A percentile compares a stretch with the other conserved stretches of the same genome.
These are phyloP conservation scores for Cubamyces sp. DNA, from an alignment of 768 basidiomycete genomes.

Conservation along the genomic window DNA sequence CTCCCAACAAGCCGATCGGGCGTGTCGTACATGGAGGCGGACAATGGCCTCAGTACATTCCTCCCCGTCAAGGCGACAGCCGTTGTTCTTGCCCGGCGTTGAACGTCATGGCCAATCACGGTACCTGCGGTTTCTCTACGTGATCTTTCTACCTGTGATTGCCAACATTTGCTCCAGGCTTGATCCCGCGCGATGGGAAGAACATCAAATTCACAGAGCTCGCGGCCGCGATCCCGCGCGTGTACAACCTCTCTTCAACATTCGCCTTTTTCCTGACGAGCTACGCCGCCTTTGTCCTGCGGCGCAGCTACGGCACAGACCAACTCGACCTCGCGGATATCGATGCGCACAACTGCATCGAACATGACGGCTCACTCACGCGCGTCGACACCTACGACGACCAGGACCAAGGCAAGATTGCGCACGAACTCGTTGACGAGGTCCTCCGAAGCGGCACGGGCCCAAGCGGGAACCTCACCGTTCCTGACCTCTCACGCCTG, in stretches of 20 bases:
- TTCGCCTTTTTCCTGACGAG: conserved; percentile 73
- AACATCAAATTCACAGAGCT: conserved; percentile 66
- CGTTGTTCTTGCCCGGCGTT: conserved; percentile 74
- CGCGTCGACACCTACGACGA: conserved; percentile 52
- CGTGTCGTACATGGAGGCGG: conserved; percentile 41
- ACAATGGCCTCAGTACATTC: conserved; percentile 67
- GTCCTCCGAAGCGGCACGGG: conserved; percentile 64
- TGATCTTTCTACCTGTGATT: neutral
- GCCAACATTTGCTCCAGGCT: neutral
- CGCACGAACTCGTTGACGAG: conserved; percentile 51
- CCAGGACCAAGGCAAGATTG: conserved; percentile 58
- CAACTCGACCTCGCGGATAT: conserved; percentile 69
- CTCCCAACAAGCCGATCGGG: conserved; percentile 44
- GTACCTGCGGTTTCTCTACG: conserved; percentile 39
- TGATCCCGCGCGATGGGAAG: conserved; percentile 63
- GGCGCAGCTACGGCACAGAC: conserved; percentile 57
- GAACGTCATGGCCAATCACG: conserved; percentile 85
- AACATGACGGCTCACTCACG: conserved; percentile 67
- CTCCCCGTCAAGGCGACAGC: conserved; percentile 66
- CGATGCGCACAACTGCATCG: conserved; percentile 75
- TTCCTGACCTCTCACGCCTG: conserved; percentile 59
- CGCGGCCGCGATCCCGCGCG: conserved; percentile 46
- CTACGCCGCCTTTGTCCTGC: conserved; percentile 59
- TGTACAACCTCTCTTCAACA: conserved; percentile 71
- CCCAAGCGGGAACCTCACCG: conserved; percentile 51